phyloP scores from a whole-genome alignment of 1,284 basidiomycete genomes.

The Trichosporon sp. region DNA sequence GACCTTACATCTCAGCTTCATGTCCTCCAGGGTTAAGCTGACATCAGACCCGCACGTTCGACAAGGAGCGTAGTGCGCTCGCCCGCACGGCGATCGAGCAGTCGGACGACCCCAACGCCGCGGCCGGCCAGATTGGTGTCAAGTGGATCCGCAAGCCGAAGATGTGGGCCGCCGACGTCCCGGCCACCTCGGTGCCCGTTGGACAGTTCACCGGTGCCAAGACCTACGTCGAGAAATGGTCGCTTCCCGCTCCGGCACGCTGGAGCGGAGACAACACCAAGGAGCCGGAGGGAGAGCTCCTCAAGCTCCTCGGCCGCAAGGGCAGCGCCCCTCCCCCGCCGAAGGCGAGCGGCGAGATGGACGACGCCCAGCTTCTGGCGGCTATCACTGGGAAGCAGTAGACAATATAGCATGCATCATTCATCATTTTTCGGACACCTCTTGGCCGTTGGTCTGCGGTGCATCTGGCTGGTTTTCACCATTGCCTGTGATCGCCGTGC shows the following conservation, averaged over 20 bases:
- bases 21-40: not conserved
- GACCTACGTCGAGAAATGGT: conserved; percentile 49
- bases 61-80: conserved; percentile 34
- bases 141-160: conserved; percentile 38
- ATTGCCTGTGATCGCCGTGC: no score
- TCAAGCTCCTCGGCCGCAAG: conserved; percentile 25
- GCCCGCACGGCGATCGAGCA: conserved; percentile 1
- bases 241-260: conserved; percentile 36
- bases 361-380: conserved; percentile 41
- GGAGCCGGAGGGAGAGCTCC: conserved; percentile 30
- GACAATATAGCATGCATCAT: conserved; percentile 23
- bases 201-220: conserved; percentile 45
- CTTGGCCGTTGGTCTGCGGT: not conserved
- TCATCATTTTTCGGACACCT: conserved; percentile 4
- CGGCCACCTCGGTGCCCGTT: conserved; percentile 26
- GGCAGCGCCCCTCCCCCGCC: not conserved
- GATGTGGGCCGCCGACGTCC: conserved; percentile 42
- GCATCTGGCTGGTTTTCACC: no score
- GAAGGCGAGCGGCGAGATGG: conserved; percentile 34
- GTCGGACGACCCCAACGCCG: conserved; percentile 1
- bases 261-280: conserved; percentile 5
- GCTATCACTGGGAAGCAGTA: conserved; percentile 26
- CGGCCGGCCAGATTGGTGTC: conserved; percentile 8
- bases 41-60: conserved; percentile 42
- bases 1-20: not conserved